Percentiles rank a stretch among this genome's conserved stretches.
phyloP scores from a whole-genome alignment of 2,329 filamentous ascomycete species.

The Pestalotiopsis sp. region DNA sequence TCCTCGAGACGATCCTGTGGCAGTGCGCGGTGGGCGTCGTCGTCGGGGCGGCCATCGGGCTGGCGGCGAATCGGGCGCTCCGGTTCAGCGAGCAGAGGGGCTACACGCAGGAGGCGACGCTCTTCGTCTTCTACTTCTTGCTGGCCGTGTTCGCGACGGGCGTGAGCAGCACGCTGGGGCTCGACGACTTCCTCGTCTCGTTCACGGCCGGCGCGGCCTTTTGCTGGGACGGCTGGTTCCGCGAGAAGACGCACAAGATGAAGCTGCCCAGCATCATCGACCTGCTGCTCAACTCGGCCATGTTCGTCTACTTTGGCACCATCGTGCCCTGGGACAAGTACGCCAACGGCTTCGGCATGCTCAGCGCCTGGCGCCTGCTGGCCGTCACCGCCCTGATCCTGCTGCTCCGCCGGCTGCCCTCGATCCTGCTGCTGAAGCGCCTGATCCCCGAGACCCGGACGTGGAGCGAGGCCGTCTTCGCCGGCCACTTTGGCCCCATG shows the following conservation, averaged over 20 bases:
- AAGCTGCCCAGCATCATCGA: slow-evolving; percentile 20
- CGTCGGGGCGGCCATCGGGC: slow-evolving; percentile 57
- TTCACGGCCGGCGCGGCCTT: slow-evolving; percentile 62
- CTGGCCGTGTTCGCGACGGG: slow-evolving; percentile 51
- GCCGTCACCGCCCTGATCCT: slow-evolving; percentile 23
- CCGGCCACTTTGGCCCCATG: slow-evolving; percentile 32
- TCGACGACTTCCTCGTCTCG: slow-evolving; percentile 63
- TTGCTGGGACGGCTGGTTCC: slow-evolving; percentile 49
- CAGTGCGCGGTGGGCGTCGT: slow-evolving; percentile 55
- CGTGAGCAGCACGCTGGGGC: slow-evolving; percentile 60
- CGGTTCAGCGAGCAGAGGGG: slow-evolving; percentile 46
- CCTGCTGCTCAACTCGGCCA: slow-evolving; percentile 26
- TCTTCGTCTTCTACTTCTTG: slow-evolving; percentile 56
- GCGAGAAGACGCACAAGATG: not conserved
- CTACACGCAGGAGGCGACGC: slow-evolving; percentile 60
- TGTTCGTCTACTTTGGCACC: slow-evolving; percentile 30
- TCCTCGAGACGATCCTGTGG: slow-evolving; percentile 33
- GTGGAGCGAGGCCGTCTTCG: slow-evolving; percentile 26
- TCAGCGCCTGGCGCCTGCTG: slow-evolving; percentile 18
- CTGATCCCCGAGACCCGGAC: slow-evolving; percentile 20
- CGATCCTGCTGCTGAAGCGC: slow-evolving; percentile 20
- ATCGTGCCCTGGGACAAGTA: slow-evolving; percentile 27
- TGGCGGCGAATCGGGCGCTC: slow-evolving; percentile 47
- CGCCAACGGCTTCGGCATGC: slow-evolving; percentile 1
- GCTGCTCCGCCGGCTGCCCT: slow-evolving; percentile 23